These are phyloP conservation scores for Salvia miltiorrhiza DNA, from an alignment of 257 asterid species.

Conservation along the genomic window DNA sequence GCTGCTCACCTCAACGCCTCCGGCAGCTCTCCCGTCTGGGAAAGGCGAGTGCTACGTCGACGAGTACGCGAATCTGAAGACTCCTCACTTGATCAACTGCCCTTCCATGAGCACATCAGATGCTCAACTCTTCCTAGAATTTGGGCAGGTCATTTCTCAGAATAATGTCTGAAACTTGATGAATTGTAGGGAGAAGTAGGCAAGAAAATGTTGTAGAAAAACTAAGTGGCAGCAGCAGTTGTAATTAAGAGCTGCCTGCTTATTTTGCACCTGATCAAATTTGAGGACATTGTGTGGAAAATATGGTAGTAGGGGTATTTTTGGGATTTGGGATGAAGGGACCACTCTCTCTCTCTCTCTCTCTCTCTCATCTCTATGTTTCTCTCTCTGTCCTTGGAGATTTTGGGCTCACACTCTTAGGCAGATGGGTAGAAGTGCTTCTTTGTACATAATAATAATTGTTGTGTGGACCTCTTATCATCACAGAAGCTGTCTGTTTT, in stretches of 20 bases:
- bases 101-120: conserved; percentile 87
- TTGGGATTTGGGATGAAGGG: conserved; percentile 7
- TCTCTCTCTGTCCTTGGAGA: background rate
- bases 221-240: background rate
- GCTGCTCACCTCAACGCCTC: background rate
- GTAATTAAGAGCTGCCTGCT: background rate
- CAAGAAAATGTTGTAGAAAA: background rate
- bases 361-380: background rate
- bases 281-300: background rate
- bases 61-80: conserved; percentile 80
- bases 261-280: background rate
- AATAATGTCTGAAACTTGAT: conserved; percentile 37
- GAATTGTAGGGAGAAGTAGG: background rate
- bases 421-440: background rate
- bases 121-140: conserved; percentile 79
- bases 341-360: background rate
- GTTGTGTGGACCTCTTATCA: background rate
- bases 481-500: too few species aligned
- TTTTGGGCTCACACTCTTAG: conserved; percentile 20
- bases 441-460: conserved; percentile 16
- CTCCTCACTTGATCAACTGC: conserved; percentile 83
- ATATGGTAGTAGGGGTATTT: background rate
- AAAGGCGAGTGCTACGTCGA: conserved; percentile 69
- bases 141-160: conserved; percentile 76
- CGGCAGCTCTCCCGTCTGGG: conserved; percentile 32